Evolutionary conservation across 2,329 filamentous ascomycete genomes (phyloP), one percentile per base, ranked within the genome.

Genomic region (Hymenoscyphus scutula): DNA sequence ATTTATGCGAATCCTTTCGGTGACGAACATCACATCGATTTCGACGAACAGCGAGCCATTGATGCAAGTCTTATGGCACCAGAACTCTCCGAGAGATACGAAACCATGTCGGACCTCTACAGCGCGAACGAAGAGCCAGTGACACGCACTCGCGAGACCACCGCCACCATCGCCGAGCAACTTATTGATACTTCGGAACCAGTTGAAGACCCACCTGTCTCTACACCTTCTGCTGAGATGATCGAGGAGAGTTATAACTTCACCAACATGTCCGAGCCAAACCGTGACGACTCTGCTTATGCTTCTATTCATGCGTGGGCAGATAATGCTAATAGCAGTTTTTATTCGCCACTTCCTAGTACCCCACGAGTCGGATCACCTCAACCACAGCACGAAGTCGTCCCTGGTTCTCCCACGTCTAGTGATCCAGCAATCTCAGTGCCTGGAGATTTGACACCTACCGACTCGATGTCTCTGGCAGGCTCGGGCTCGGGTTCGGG

Each of bases 281-380:
- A 80, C 51, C 78, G 82, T 67, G 73, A 77, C 1, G 66, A 72
- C 38, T 79, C 82, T 15, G 80, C 82, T 1, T 87, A 82, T 70
- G 81, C 82, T 54, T 85, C 84, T 1, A 88, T 88, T 67, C 84
- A 88, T 70, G 86, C 85, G 0, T 88, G 86, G 85, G 85, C 85
- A 1, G 80, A 85, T 67, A 67, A 71, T 27, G 67, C 70, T 8
- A 70, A 70, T 38, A 59, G 77, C 10, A 79, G 80, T 69, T 87
- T 87, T 69, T 87, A 87, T 77, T 87, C 84, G 5, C 84, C 85
- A 4, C 78, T 87, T 25, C 84, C 84, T 13, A 78, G 81, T 1
- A 76, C 77, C 4, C 77, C 77, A 7, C 77, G 82, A 56, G 58
- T 66, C 25, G 56, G 56, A 34, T 62, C 72, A 10, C 68, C 69